Evolutionary conservation across 805 yeast genomes (phyloP), one percentile per base, ranked within the genome.

Genomic region (Myxozyma sirexii): DNA sequence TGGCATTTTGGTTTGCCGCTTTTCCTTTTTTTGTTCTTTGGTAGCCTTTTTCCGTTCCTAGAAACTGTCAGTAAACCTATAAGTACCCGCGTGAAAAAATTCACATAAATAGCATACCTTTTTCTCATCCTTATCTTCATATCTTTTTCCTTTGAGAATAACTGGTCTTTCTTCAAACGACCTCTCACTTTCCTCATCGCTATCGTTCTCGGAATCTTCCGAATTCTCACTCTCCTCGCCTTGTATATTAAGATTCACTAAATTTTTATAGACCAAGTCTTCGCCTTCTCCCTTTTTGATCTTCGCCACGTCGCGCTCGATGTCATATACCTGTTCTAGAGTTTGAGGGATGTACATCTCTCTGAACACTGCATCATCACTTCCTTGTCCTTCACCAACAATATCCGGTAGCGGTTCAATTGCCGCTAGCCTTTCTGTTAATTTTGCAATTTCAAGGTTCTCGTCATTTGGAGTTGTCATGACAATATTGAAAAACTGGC

Each of bases 281-380:
- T 86, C 90, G 41, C 90, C 87, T 66, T 89, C 85, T 27, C 97
- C 97, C 61, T 84, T 83, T n/a, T 52, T 49, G 21, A 73, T 70
- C 43, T 65, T 62, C 43, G 70, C 70, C 67, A 88, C 90, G 72
- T 94, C 99, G 61, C 97, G 80, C 70, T 94, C 99, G 31, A 74
- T 64, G 57, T 77, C 81, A 54, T 75, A 77, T 2, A 77, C 80
- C 57, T 77, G 78, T 50, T 77, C 78, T 23, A 77, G 68, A 54
- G 71, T 94, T 89, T 72, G 92, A 70, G 76, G 93, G 84, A 75
- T 90, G 84, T 76, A 94, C 75, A 57, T 94, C 3, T 92, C 84
- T 71, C 99, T 79, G 74, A 94, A 94, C 4, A 94, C 84, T 56
- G 89, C 96, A 72, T 94, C 99, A 63, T 88, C 90, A 24, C 83